phyloP scores from a whole-genome alignment of 805 yeast species.

The Candida rishiriensis region DNA sequence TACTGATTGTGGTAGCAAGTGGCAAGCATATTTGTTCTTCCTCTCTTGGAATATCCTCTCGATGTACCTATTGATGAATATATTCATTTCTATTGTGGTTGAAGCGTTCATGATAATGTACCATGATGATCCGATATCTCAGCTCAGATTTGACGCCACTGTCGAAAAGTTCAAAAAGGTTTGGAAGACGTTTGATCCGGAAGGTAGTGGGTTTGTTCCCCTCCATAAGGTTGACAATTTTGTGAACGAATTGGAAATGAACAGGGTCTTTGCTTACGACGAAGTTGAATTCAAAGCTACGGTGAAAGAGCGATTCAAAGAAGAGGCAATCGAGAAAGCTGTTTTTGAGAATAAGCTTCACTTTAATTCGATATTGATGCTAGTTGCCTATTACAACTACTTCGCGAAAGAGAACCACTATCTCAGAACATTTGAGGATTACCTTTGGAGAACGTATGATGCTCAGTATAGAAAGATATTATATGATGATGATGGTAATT shows the following conservation, averaged over 20 bases:
- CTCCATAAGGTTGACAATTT: slow-evolving; percentile 48
- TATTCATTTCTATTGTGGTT: slow-evolving; percentile 78
- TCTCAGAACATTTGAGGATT: slow-evolving; percentile 10
- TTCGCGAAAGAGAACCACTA: slow-evolving; percentile 3
- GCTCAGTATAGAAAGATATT: neutral
- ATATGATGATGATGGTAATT: neutral
- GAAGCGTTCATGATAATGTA: slow-evolving; percentile 83
- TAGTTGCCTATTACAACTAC: slow-evolving; percentile 6
- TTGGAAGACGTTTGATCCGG: slow-evolving; percentile 71
- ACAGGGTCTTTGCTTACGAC: slow-evolving; percentile 4
- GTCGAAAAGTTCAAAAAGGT: slow-evolving; percentile 58
- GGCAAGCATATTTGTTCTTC: slow-evolving; percentile 50
- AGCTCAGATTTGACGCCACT: slow-evolving; percentile 50
- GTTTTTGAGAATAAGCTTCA: neutral
- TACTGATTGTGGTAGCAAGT: slow-evolving; percentile 70
- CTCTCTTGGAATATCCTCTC: slow-evolving; percentile 81
- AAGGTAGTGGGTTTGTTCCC: slow-evolving; percentile 63
- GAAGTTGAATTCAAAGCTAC: slow-evolving; percentile 1
- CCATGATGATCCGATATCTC: slow-evolving; percentile 37
- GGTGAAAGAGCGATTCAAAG: slow-evolving; percentile 3
- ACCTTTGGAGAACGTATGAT: slow-evolving; percentile 7
- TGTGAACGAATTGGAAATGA: slow-evolving; percentile 43
- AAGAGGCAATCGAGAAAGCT: slow-evolving; percentile 5
- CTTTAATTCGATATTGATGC: slow-evolving; percentile 3
- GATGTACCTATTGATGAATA: slow-evolving; percentile 83